Conservation (phyloP, 768 basidiomycete species). For the Pleurotus sapidus region DNA sequence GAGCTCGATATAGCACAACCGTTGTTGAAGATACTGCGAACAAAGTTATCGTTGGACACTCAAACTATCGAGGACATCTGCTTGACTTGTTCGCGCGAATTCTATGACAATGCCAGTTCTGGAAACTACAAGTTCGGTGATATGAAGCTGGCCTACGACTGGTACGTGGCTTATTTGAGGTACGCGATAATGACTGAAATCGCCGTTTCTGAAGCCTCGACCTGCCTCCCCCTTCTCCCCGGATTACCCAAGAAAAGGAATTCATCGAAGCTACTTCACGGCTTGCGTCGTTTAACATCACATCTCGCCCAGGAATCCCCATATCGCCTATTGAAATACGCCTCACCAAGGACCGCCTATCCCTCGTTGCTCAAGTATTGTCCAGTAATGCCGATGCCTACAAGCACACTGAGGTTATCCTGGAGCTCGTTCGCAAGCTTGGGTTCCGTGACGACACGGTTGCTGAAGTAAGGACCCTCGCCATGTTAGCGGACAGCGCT, state of each 20-base stretch:
- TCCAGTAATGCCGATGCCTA: constrained; percentile 85
- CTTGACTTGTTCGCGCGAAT: constrained; percentile 76
- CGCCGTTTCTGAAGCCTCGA: constrained; percentile 52
- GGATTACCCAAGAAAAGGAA: constrained; percentile 68
- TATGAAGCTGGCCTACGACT: constrained; percentile 97
- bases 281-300: constrained; percentile 88
- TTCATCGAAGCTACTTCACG: constrained; percentile 98
- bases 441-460: constrained; percentile 70
- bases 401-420: constrained; percentile 87
- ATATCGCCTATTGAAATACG: constrained; percentile 94
- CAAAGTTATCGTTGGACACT: constrained; percentile 46
- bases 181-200: background rate
- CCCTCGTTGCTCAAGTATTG: constrained; percentile 83
- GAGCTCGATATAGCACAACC: constrained; percentile 67
- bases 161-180: constrained; percentile 45
- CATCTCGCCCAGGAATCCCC: constrained; percentile 67
- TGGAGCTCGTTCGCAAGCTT: constrained; percentile 87
- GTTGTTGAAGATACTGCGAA: constrained; percentile 47
- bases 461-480: constrained; percentile 80
- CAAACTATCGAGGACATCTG: constrained; percentile 73
- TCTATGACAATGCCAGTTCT: constrained; percentile 91
- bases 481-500: constrained; percentile 90
- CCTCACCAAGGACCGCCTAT: constrained; percentile 83
- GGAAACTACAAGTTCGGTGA: constrained; percentile 93
- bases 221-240: constrained; percentile 64